Evolutionary conservation across 2,329 filamentous ascomycete genomes (phyloP).

Genomic region (Talaromyces funiculosus): DNA sequence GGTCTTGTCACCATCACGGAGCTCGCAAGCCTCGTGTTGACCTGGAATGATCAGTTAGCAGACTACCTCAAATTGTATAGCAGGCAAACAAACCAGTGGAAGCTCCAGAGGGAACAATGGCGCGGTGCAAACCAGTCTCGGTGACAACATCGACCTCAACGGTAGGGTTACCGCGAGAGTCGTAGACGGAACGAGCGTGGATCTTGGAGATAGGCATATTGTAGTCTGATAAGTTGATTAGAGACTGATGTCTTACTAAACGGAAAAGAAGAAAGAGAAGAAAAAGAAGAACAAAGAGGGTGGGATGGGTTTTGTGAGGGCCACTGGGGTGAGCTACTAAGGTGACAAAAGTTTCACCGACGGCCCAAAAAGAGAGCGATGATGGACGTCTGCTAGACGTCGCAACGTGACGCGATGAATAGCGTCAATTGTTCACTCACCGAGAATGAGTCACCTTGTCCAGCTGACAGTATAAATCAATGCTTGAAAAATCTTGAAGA

Average conservation of each 20-base stretch:
- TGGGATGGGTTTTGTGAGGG: conserved; percentile 10
- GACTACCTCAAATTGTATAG: background rate
- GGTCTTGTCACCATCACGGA: conserved; percentile 81
- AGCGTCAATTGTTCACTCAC: conserved; percentile 12
- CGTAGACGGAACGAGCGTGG: conserved; percentile 92
- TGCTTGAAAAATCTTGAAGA: background rate
- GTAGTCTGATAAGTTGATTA: conserved; percentile 13
- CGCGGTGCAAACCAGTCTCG: conserved; percentile 92
- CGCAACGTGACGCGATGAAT: conserved; percentile 17
- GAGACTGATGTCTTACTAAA: background rate
- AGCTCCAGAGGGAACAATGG: conserved; percentile 93
- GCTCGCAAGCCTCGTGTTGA: conserved; percentile 85
- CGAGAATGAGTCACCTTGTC: conserved; percentile 3
- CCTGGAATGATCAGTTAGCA: conserved; percentile 47
- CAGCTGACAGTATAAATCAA: background rate
- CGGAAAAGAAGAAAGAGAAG: conserved; percentile 6
- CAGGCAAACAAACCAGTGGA: conserved; percentile 69
- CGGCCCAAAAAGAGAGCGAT: conserved; percentile 32
- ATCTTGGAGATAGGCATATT: conserved; percentile 89
- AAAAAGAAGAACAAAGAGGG: conserved; percentile 10
- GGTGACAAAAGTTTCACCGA: conserved; percentile 35
- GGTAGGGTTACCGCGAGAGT: conserved; percentile 97
- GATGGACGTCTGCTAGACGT: conserved; percentile 12
- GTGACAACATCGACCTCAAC: conserved; percentile 97
- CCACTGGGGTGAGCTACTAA: conserved; percentile 24